Evolutionary conservation across 441 rosid genomes (phyloP), one percentile per base, ranked within the genome.

Genomic region (Syzygium syzygioides): DNA sequence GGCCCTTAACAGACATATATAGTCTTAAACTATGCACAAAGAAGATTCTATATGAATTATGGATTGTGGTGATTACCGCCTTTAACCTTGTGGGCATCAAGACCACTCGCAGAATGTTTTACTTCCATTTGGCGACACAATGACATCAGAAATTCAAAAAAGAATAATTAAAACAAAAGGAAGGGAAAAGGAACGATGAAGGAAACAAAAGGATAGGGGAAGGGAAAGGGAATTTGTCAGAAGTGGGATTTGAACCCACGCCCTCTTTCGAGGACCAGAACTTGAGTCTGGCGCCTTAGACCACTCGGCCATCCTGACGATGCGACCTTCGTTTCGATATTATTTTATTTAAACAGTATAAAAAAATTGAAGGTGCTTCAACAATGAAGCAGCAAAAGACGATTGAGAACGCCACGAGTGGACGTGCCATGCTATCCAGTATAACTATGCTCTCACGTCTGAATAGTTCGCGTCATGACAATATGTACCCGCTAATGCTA

Each of bases 251-350:
- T 76, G 83, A 76, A 76, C 88, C 88, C 88, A 87, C 88, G 88
- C 88, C 88, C 88, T 87, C 88, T 64, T 87, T 87, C 79, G 88
- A 87, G 80, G 88, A 87, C 88, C 84, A 87, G 88, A 87, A 87
- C 88, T 87, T 87, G 88, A 87, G 88, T 87, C 88, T 87, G 84
- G 88, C 88, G 88, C 88, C 88, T 87, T 87, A 87, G 88, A 87
- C 88, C 88, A 87, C 88, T 87, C 88, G 88, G 88, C 88, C 88
- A 87, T 87, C 88, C 88, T 76, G 83, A 76, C 83, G 4, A 1
- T 10, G 14, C 1, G 15, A 6, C 14, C 5, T 34, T 5, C 0
- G 1, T 6, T 11, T 3, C 9, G 5, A 48, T 14, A 76, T 37
- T 0, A 76, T 23, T 3, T 5, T 3, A 76, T 23, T 76, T 41